Base-by-base conservation (phyloP, 768 basidiomycete species). In the Wakefieldia striispora region DNA sequence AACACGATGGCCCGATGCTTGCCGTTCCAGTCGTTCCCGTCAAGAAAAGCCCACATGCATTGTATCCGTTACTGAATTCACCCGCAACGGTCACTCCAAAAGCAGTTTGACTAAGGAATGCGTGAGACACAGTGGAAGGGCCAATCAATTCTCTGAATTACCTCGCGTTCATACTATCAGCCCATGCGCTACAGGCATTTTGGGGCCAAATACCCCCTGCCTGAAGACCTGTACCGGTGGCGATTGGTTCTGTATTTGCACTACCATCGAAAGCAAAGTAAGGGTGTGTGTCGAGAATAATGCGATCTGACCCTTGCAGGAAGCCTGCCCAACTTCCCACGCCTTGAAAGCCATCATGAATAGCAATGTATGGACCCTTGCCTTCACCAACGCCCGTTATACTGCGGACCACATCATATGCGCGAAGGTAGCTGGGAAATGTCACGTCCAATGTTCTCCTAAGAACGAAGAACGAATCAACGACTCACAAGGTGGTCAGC, bases 11-110 rank as follows among this genome's bases (percentile, higher is more conserved):
- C 24, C 62, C 68, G 47, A 56, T 64, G 41, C 51, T 64, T 13
- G 56, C 50, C 1, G 67, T 60, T 16, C 60, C 50, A 8, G 61
- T 54, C 36, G 71, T 62, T 42, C 65, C 70, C 35, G 71, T 74
- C 53, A 72, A 70, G 64, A 64, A 80, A 43, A 78, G 68, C 12
- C 83, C 86, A 59, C 88, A 89, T 45, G 80, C 74, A 59, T 86
- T 89, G 57, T 73, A 75, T 10, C 81, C 84, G 2, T 75, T 75
- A 45, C 85, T 81, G 67, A 86, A 92, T 67, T 95, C 92, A 37
- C 89, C 92, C 1, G 82, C 82, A 21, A 85, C 62, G 13, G 82
- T 82, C 35, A 92, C 68, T 10, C 92, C 92, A 58, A 91, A 89
- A 8, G 69, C 63, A 50, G 59, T 67, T 63, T 65, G 78, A 62